Conservation (phyloP, 1,139 yeast species). For the Taphrina wiesneri region DNA sequence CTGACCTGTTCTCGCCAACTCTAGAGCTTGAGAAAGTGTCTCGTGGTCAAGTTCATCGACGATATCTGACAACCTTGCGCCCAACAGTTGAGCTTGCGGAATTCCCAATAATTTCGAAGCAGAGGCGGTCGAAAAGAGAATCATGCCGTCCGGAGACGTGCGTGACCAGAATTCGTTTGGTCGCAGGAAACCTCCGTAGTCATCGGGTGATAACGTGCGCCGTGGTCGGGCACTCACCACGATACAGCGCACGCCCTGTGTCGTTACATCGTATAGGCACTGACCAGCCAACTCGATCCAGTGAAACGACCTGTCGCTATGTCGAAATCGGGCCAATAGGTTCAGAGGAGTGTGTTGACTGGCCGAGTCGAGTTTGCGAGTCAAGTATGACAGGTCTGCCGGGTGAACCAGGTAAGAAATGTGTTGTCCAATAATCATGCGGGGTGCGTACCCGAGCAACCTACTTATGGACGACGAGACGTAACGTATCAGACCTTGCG, state of each 20-base stretch:
- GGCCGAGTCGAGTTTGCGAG: constrained; percentile 31
- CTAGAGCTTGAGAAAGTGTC: not conserved
- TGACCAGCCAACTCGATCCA: constrained; percentile 37
- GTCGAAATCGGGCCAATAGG: constrained; percentile 34
- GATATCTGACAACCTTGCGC: not conserved
- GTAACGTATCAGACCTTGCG: constrained; percentile 33
- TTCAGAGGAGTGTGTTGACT: constrained; percentile 16
- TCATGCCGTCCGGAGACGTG: constrained; percentile 35
- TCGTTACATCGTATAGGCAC: constrained; percentile 11
- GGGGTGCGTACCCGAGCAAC: constrained; percentile 35
- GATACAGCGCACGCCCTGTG: constrained; percentile 5
- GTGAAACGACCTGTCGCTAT: constrained; percentile 12
- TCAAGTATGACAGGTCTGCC: constrained; percentile 34
- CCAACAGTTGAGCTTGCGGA: constrained; percentile 13
- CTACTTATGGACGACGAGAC: constrained; percentile 24
- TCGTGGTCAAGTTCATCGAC: not conserved
- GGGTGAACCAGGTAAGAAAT: constrained; percentile 34
- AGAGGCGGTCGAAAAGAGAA: constrained; percentile 20
- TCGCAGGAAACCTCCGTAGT: not conserved
- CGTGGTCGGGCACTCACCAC: constrained; percentile 8
- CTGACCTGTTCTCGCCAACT: not conserved
- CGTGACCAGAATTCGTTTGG: constrained; percentile 35
- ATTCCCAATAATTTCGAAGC: constrained; percentile 5
- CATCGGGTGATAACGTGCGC: not conserved
- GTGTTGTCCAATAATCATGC: constrained; percentile 25